phyloP scores from a whole-genome alignment of 225 moss, liverwort and hornwort species.

The Pseudoscleropodium purum region DNA sequence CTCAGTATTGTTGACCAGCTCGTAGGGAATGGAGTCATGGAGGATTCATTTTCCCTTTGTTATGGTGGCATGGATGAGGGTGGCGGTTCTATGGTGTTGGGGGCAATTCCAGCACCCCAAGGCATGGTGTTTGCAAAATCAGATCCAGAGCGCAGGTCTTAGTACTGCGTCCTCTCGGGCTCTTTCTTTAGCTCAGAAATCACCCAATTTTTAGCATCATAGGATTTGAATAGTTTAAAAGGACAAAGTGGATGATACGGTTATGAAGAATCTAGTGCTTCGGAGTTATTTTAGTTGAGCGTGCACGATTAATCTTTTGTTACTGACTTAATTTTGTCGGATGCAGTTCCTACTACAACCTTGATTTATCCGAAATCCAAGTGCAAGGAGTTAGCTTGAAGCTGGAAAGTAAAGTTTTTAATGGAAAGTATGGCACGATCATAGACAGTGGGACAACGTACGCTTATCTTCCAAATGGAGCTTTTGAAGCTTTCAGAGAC shows the following conservation, averaged over 20 bases:
- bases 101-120: slow-evolving; percentile 49
- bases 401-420: slow-evolving; percentile 50
- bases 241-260: background rate
- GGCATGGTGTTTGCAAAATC: slow-evolving; percentile 76
- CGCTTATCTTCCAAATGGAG: slow-evolving; percentile 74
- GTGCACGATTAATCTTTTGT: background rate
- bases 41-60: slow-evolving; percentile 86
- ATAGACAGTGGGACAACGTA: slow-evolving; percentile 98
- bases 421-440: slow-evolving; percentile 83
- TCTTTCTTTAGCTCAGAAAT: background rate
- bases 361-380: slow-evolving; percentile 67
- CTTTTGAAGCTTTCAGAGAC: slow-evolving; percentile 72
- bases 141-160: slow-evolving; percentile 74
- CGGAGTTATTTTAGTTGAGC: background rate
- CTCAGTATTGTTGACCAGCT: slow-evolving; percentile 96
- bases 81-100: slow-evolving; percentile 96
- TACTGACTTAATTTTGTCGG: slow-evolving; percentile 4
- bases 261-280: background rate
- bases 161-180: background rate
- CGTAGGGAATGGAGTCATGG: slow-evolving; percentile 65
- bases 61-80: slow-evolving; percentile 93
- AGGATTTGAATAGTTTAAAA: background rate
- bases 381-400: slow-evolving; percentile 76
- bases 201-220: background rate
- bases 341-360: slow-evolving; percentile 93